phyloP scores from a whole-genome alignment of 2,329 filamentous ascomycete genomes.

The Colletotrichum orbiculare region DNA sequence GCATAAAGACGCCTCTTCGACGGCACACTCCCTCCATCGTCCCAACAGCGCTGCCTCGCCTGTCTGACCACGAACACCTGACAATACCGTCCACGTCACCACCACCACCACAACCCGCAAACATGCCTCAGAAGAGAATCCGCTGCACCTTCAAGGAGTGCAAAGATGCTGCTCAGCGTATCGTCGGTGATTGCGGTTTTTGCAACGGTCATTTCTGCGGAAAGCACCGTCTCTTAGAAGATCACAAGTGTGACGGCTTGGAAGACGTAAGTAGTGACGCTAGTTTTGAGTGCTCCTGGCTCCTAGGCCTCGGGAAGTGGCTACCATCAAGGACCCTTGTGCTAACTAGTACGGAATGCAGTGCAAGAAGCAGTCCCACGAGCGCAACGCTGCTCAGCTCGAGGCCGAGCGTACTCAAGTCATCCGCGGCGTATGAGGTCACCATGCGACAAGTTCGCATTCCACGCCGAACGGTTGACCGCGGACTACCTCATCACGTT shows the following conservation, averaged over 20 bases:
- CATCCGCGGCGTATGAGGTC: constrained; percentile 85
- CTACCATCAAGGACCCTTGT: constrained; percentile 51
- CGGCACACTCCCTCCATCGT: constrained; percentile 4
- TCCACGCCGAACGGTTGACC: constrained; percentile 4
- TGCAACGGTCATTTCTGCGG: constrained; percentile 95
- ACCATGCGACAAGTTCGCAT: background rate
- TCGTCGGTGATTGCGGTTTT: constrained; percentile 96
- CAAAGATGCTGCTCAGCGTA: constrained; percentile 87
- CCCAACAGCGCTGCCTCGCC: constrained; percentile 9
- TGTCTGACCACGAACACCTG: constrained; percentile 15
- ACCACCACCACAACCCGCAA: constrained; percentile 38
- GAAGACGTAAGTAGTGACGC: constrained; percentile 76
- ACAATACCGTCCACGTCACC: constrained; percentile 4
- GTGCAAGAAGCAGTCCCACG: constrained; percentile 97
- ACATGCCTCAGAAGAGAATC: constrained; percentile 79
- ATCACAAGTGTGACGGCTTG: constrained; percentile 91
- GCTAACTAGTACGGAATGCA: constrained; percentile 48
- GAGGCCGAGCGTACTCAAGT: constrained; percentile 93
- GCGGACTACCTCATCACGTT: background rate
- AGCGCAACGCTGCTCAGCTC: constrained; percentile 91
- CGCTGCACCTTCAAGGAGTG: constrained; percentile 92
- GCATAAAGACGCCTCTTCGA: constrained; percentile 3
- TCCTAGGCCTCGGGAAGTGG: constrained; percentile 52
- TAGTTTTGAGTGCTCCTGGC: constrained; percentile 45
- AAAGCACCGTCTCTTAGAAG: constrained; percentile 92